phyloP scores from a whole-genome alignment of 2,329 filamentous ascomycete genomes.

The Dothiorella sarmentorum region DNA sequence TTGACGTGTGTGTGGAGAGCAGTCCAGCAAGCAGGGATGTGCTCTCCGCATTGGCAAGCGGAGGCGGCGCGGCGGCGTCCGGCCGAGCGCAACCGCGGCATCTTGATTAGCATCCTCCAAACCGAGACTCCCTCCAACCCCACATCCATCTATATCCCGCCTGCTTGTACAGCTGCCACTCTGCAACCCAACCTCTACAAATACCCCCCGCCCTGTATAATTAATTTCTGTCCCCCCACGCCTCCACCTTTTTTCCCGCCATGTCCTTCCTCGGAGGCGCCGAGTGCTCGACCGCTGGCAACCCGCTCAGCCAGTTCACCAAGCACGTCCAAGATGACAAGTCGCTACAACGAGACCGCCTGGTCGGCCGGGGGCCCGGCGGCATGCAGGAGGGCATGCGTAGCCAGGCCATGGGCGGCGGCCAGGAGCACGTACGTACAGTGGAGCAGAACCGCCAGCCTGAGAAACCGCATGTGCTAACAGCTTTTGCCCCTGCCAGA shows the following conservation, averaged over 20 bases:
- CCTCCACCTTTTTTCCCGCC: slow-evolving; percentile 24
- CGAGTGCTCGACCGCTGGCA: slow-evolving; percentile 93
- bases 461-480: neutral
- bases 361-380: slow-evolving; percentile 71
- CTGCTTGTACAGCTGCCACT: neutral
- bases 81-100: slow-evolving; percentile 9
- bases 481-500: slow-evolving; percentile 53
- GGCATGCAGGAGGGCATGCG: slow-evolving; percentile 74
- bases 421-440: slow-evolving; percentile 57
- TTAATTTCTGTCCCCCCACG: neutral
- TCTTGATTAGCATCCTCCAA: slow-evolving; percentile 5
- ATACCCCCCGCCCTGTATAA: neutral
- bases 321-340: slow-evolving; percentile 98
- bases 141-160: neutral
- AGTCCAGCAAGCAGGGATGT: neutral
- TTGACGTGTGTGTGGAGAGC: neutral
- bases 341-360: slow-evolving; percentile 84
- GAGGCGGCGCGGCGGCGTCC: slow-evolving; percentile 1
- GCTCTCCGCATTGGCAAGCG: slow-evolving; percentile 3
- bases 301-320: slow-evolving; percentile 94
- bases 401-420: slow-evolving; percentile 63
- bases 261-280: slow-evolving; percentile 97
- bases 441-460: neutral
- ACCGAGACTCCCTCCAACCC: neutral
- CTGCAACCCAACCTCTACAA: neutral